Evolutionary conservation across 176 grass and related monocot species (phyloP).

Genomic region (Oryza nivara): DNA sequence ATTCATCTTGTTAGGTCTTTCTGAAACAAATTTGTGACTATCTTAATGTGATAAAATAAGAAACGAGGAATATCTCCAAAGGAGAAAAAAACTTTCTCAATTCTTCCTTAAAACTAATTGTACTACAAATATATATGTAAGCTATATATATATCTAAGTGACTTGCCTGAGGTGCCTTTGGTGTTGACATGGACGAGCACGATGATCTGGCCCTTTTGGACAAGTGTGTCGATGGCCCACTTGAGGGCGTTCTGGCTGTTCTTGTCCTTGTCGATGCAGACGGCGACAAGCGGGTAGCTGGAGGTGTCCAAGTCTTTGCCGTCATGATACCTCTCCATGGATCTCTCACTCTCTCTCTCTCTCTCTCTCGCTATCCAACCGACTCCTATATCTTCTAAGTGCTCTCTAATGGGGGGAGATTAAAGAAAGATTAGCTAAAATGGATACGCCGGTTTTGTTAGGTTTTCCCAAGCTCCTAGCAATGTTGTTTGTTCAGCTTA

Average conservation of each 20-base stretch:
- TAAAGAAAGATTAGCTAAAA: not conserved
- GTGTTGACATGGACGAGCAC: conserved; percentile 83
- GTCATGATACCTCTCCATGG: conserved; percentile 59
- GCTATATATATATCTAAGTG: too few relatives aligned
- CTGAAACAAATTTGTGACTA: too few relatives aligned
- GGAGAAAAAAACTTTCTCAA: too few relatives aligned
- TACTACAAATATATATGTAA: too few relatives aligned
- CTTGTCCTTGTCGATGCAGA: conserved; percentile 88
- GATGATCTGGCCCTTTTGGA: conserved; percentile 69
- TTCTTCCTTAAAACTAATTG: too few relatives aligned
- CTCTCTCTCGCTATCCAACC: not conserved
- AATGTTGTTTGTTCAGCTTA: not conserved
- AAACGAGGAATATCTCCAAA: too few relatives aligned
- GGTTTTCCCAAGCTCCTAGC: not conserved
- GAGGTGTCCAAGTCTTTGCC: conserved; percentile 12
- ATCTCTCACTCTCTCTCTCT: not conserved
- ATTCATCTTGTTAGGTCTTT: too few relatives aligned
- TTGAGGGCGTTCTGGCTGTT: conserved; percentile 79
- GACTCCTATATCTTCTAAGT: too few relatives aligned
- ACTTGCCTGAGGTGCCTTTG: conserved; percentile 57
- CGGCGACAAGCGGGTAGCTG: conserved; percentile 59
- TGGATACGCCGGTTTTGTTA: not conserved
- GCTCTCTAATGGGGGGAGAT: too few relatives aligned
- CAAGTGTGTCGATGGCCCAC: conserved; percentile 70
- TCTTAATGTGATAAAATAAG: too few relatives aligned